Evolutionary conservation across 192 early-diverging fungal genomes (phyloP).

Genomic region (Backusella macrospora): DNA sequence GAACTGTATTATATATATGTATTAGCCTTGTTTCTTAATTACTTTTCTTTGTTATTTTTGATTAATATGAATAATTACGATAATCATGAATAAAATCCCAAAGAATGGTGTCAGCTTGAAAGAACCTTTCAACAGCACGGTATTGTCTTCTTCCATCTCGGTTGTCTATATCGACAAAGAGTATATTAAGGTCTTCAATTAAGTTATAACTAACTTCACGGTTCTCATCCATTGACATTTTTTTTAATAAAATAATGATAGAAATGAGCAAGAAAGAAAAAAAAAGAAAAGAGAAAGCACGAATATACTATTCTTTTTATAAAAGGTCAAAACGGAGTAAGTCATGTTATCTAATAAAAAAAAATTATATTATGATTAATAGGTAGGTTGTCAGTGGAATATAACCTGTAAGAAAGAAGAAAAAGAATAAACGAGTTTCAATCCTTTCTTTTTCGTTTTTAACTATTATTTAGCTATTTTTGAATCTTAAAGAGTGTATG

Average conservation of each 20-base stretch:
- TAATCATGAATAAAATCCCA: constrained; percentile 11
- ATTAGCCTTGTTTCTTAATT: not conserved
- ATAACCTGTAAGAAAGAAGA: too few species aligned
- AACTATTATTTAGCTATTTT: too few species aligned
- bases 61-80: not conserved
- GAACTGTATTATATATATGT: not conserved
- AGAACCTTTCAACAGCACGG: not conserved
- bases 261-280: not conserved
- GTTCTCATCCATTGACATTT: not conserved
- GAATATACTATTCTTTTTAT: too few species aligned
- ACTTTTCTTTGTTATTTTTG: not conserved
- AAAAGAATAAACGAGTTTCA: not conserved
- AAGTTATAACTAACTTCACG: not conserved
- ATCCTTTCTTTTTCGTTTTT: too few species aligned
- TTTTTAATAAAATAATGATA: not conserved
- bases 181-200: not conserved
- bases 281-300: too few species aligned
- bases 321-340: too few species aligned
- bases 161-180: not conserved
- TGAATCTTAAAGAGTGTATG: too few species aligned
- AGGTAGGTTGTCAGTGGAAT: too few species aligned
- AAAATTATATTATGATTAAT: too few species aligned
- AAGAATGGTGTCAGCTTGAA: not conserved
- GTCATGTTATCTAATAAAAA: too few species aligned
- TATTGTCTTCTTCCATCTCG: not conserved